These are phyloP conservation scores for Gleditsia sinensis DNA, from an alignment of 306 rosid species.

Conservation along the genomic window DNA sequence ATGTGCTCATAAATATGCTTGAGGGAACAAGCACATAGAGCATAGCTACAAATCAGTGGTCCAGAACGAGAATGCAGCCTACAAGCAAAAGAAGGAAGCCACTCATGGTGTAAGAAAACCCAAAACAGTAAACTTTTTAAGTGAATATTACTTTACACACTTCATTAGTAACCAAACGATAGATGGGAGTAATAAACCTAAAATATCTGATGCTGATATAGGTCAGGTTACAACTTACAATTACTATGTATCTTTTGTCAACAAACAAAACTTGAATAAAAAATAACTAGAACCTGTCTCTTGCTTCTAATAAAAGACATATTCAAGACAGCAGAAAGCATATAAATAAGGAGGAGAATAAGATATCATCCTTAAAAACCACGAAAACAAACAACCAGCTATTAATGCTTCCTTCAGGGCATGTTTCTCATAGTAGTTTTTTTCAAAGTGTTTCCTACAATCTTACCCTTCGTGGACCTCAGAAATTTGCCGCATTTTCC, in stretches of 20 bases:
- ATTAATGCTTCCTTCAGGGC: too few species aligned
- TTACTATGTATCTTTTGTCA: not conserved
- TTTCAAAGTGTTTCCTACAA: not conserved
- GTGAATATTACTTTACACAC: not conserved
- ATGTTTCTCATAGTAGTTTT: too few species aligned
- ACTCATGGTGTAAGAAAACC: constrained; percentile 18
- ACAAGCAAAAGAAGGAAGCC: not conserved
- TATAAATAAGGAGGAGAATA: too few species aligned
- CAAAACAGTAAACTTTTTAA: constrained; percentile 1
- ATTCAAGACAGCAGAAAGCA: too few species aligned
- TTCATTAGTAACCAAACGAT: not conserved
- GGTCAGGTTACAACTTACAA: not conserved
- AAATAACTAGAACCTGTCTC: too few species aligned
- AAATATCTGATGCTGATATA: not conserved
- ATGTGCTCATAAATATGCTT: not conserved
- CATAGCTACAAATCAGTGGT: constrained; percentile 3
- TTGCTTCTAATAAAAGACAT: too few species aligned
- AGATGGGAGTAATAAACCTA: not conserved
- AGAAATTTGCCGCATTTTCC: not conserved
- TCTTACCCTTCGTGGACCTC: not conserved
- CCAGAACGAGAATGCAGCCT: not conserved
- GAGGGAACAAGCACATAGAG: not conserved
- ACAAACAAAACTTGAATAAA: too few species aligned
- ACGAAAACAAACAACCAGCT: too few species aligned
- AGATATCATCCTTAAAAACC: too few species aligned